Evolutionary conservation across 805 yeast genomes (phyloP), one percentile per base, ranked within the genome.

Genomic region (Blastobotrys muscicola): DNA sequence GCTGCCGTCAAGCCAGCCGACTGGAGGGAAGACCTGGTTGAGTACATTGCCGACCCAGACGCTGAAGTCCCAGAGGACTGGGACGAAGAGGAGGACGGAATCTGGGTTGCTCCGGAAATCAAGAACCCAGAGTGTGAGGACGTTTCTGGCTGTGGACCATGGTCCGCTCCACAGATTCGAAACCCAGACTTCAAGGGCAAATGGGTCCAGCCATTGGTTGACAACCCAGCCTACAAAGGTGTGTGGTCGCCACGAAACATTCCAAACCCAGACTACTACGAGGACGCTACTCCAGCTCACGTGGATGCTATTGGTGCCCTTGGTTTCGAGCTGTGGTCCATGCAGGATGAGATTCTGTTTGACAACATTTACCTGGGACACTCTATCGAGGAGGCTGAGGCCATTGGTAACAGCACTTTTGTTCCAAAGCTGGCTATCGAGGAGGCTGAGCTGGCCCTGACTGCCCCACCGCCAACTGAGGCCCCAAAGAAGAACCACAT

Each of bases 41-140:
- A 64, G 47, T 74, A 63, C 47, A 76, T 89, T 45, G 63, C 72
- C 8, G 92, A 87, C 59, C 86, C 94, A 33, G 69, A 67, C 1
- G 80, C 85, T 26, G 56, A 47, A 29, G 74, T 70, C 54, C 95
- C 95, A 13, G 81, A 69, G 37, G 80, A 74, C 56, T 87, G 96
- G 96, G 84, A 84, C 57, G 95, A 85, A 35, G 89, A 80, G 51
- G 89, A 82, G 58, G 95, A 86, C 58, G 96, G 95, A 4, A 80
- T 72, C 55, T 89, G 94, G 94, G 55, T 67, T 36, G 81, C 87
- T 2, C 87, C 90, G 20, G 61, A 68, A 39, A 69, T 86, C 38
- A 67, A 66, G 37, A 87, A 87, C 59, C 95, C 96, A 8, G 76
- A 67, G 45, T 87, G 97, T 63, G 69, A 65, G 29, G 54, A 57